Evolutionary conservation across 371 early-diverging fungal species (phyloP).

Genomic region (Dinochytrium kinnereticum): DNA sequence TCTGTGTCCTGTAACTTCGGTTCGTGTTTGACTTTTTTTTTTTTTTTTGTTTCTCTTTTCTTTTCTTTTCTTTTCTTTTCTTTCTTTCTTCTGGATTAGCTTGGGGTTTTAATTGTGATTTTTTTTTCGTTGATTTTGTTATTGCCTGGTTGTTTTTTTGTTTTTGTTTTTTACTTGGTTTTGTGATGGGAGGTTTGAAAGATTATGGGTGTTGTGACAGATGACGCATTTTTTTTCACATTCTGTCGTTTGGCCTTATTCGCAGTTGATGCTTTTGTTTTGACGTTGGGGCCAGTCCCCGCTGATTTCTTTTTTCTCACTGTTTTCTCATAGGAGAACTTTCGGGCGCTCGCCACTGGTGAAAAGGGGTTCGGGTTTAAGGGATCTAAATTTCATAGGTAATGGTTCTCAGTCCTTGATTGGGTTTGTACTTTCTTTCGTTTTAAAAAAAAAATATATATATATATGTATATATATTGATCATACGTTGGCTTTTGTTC

Average conservation of each 20-base stretch:
- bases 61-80: conserved; percentile 56
- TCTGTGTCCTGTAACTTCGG: conserved; percentile 93
- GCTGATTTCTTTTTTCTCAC: conserved; percentile 26
- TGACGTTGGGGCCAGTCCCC: too few relatives aligned
- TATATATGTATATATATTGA: too few relatives aligned
- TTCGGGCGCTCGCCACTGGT: conserved; percentile 76
- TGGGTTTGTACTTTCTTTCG: too few relatives aligned
- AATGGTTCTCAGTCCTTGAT: conserved; percentile 40
- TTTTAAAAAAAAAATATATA: neutral
- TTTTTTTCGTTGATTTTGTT: conserved; percentile 49
- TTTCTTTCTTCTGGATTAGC: conserved; percentile 58
- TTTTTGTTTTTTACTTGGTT: conserved; percentile 53
- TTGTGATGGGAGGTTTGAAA: too few relatives aligned
- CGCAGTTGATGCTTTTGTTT: too few relatives aligned
- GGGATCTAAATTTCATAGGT: conserved; percentile 86
- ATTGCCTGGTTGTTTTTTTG: conserved; percentile 56
- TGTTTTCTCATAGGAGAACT: conserved; percentile 86
- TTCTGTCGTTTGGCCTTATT: too few relatives aligned
- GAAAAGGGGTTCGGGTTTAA: conserved; percentile 83
- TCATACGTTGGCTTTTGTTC: too few relatives aligned
- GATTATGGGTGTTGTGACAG: too few relatives aligned
- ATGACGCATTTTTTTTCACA: too few relatives aligned
- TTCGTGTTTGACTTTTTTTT: conserved; percentile 74
- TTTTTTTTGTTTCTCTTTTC: too few relatives aligned
- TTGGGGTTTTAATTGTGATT: too few relatives aligned